Percentiles rank a stretch among this genome's conserved stretches.
phyloP scores from a whole-genome alignment of 116 monocot species.

The Zostera marina region DNA sequence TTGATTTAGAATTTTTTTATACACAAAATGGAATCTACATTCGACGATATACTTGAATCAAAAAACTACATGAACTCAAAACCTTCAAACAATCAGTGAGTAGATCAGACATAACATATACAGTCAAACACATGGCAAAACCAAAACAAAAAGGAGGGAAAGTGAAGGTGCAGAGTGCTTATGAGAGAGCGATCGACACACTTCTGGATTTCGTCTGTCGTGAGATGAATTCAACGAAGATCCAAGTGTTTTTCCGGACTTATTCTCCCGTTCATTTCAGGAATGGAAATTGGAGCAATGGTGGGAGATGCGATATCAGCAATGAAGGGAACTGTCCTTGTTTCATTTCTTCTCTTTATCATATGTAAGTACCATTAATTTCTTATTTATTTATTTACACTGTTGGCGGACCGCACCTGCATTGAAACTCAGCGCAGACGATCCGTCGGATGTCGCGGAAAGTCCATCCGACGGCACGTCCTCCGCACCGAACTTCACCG shows the following conservation, averaged over 20 bases:
- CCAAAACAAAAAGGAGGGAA: slow-evolving; percentile 33
- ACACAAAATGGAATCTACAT: too few relatives aligned
- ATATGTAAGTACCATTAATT: background rate
- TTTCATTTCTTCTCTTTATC: slow-evolving; percentile 1
- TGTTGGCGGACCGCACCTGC: too few relatives aligned
- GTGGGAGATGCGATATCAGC: slow-evolving; percentile 78
- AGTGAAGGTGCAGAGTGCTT: slow-evolving; percentile 27
- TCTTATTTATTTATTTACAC: background rate
- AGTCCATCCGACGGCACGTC: too few relatives aligned
- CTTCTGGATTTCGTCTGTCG: slow-evolving; percentile 10
- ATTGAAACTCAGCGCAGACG: too few relatives aligned
- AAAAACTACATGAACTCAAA: too few relatives aligned
- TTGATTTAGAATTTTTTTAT: too few relatives aligned
- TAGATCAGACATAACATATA: too few relatives aligned
- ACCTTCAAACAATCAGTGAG: too few relatives aligned
- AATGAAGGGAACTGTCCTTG: background rate
- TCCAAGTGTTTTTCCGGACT: slow-evolving; percentile 17
- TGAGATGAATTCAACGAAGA: slow-evolving; percentile 8
- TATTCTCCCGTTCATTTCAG: slow-evolving; percentile 55
- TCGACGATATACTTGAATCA: too few relatives aligned
- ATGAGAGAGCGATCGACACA: slow-evolving; percentile 24
- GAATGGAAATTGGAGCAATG: slow-evolving; percentile 76
- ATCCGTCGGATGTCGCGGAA: too few relatives aligned
- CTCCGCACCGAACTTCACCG: too few relatives aligned
- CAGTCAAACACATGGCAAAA: too few relatives aligned